These are phyloP conservation scores for Baorangia bicolor DNA, from an alignment of 768 basidiomycete genomes.

Conservation along the genomic window DNA sequence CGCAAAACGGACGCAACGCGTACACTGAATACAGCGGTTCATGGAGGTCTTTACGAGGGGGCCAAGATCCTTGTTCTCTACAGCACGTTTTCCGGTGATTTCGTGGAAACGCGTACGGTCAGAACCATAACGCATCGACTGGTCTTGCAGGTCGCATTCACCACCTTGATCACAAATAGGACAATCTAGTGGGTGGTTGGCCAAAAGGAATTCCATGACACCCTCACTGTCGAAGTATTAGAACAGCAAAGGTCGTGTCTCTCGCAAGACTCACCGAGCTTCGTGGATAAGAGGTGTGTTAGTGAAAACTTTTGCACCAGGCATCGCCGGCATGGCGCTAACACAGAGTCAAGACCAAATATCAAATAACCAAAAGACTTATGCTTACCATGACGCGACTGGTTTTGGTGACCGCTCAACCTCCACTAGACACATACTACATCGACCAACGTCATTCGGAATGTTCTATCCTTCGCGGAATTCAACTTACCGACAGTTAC, in stretches of 20 bases:
- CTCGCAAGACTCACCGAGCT: conserved; percentile 56
- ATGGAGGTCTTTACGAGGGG: conserved; percentile 98
- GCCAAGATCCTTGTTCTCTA: conserved; percentile 97
- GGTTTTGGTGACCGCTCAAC: conserved; percentile 95
- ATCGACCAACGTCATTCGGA: conserved; percentile 3
- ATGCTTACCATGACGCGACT: conserved; percentile 83
- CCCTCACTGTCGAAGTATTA: conserved; percentile 64
- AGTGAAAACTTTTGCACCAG: conserved; percentile 87
- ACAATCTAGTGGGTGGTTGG: conserved; percentile 98
- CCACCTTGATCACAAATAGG: conserved; percentile 99
- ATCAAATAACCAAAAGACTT: neutral
- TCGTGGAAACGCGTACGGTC: conserved; percentile 99
- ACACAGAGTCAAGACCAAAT: conserved; percentile 1
- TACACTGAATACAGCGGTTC: conserved; percentile 99
- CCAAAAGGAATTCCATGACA: conserved; percentile 97
- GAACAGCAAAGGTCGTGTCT: neutral
- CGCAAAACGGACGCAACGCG: conserved; percentile 97
- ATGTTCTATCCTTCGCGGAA: conserved; percentile 1
- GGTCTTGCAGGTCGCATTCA: conserved; percentile 98
- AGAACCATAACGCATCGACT: conserved; percentile 98
- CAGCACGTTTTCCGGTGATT: conserved; percentile 95
- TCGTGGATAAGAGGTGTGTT: conserved; percentile 90
- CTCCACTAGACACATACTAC: conserved; percentile 97
- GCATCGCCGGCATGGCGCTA: conserved; percentile 98
- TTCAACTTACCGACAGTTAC: conserved; percentile 83